Evolutionary conservation across 208 protist species (phyloP).

Genomic region (Endotrypanum monterogeii): DNA sequence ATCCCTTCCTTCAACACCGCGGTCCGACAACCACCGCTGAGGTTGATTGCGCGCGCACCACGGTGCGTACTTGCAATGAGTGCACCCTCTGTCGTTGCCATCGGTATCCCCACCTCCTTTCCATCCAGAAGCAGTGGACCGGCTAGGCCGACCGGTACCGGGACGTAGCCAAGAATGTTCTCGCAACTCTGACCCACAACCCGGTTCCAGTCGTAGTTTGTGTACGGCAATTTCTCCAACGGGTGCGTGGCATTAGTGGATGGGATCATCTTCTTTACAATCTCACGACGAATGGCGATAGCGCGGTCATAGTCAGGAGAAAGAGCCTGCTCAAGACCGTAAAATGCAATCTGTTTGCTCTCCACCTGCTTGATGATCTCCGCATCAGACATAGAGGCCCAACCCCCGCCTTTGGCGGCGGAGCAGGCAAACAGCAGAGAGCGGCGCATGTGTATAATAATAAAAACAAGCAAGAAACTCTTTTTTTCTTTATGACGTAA

Average conservation of each 20-base stretch:
- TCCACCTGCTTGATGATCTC: constrained; percentile 79
- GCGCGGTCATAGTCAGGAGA: constrained; percentile 89
- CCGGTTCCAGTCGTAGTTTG: constrained; percentile 87
- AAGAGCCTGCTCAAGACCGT: constrained; percentile 84
- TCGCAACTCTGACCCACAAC: constrained; percentile 96
- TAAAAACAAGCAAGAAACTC: not conserved
- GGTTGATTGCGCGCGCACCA: constrained; percentile 94
- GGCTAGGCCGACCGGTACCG: constrained; percentile 95
- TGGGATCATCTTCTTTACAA: constrained; percentile 63
- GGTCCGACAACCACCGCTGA: constrained; percentile 89
- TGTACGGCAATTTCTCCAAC: constrained; percentile 83
- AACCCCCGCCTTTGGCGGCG: constrained; percentile 35
- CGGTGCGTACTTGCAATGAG: constrained; percentile 96
- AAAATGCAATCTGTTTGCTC: constrained; percentile 79
- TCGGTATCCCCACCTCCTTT: constrained; percentile 88
- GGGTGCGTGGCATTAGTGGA: constrained; percentile 33
- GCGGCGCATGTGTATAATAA: constrained; percentile 23
- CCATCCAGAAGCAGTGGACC: constrained; percentile 96
- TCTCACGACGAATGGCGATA: constrained; percentile 80
- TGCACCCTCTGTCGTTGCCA: constrained; percentile 98
- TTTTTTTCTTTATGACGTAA: not conserved
- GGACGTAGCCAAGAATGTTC: constrained; percentile 97
- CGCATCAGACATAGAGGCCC: constrained; percentile 61
- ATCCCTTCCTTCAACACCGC: constrained; percentile 95
- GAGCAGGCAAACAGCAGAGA: constrained; percentile 28